These are phyloP conservation scores for Phoenix roebelenii DNA, from an alignment of 176 grass and related monocot species.

Conservation along the genomic window DNA sequence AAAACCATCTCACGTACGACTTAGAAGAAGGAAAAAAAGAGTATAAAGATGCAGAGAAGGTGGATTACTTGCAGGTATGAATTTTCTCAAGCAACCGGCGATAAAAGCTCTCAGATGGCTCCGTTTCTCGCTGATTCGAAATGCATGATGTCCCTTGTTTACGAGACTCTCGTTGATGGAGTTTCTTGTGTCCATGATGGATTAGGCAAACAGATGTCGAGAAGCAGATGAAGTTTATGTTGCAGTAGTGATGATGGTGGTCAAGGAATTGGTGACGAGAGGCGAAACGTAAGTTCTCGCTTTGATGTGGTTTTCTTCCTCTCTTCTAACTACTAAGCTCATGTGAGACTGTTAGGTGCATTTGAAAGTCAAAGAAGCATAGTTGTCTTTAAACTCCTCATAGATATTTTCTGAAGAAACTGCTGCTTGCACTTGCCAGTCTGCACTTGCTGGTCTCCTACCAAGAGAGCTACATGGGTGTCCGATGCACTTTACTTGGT, in stretches of 20 bases:
- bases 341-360: not conserved
- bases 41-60: not conserved
- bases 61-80: not conserved
- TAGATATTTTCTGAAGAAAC: too few relatives aligned
- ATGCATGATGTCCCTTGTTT: not conserved
- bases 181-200: not conserved
- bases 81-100: not conserved
- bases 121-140: not conserved
- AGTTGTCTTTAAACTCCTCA: slow-evolving; percentile 24
- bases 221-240: not conserved
- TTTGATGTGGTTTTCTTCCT: not conserved
- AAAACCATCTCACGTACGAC: not conserved
- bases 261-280: not conserved
- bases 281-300: too few relatives aligned
- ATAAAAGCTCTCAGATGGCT: not conserved
- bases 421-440: too few relatives aligned
- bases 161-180: not conserved
- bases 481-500: too few relatives aligned
- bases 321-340: not conserved
- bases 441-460: too few relatives aligned
- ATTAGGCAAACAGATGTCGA: not conserved
- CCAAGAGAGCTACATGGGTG: too few relatives aligned
- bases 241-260: not conserved
- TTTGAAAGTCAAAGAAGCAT: slow-evolving; percentile 15
- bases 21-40: not conserved